A percentile compares a stretch with the other conserved stretches of the same genome.
Conservation (phyloP, 345 rosid genomes). For the Heritiera littoralis region DNA sequence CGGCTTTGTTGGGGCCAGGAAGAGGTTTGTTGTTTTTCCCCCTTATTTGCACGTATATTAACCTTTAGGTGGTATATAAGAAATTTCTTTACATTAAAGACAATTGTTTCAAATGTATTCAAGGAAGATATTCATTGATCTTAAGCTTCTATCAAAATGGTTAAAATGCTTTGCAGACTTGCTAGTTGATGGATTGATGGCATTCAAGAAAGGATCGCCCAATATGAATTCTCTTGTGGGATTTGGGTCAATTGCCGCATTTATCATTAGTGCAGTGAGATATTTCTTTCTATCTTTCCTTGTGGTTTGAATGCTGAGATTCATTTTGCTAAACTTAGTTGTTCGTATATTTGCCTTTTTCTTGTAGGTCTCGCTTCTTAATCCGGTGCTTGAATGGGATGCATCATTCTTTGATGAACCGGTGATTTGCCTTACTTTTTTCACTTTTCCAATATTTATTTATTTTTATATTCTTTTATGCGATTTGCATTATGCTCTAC, state of each 20-base stretch:
- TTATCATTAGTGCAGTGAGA: conserved; percentile 81
- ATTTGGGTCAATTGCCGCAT: conserved; percentile 82
- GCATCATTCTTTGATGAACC: conserved; percentile 96
- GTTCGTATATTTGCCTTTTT: conserved; percentile 15
- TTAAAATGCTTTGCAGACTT: conserved; percentile 55
- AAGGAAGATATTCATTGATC: background rate
- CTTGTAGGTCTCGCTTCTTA: conserved; percentile 73
- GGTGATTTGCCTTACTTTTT: conserved; percentile 61
- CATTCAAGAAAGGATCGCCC: conserved; percentile 82
- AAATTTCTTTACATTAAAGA: background rate
- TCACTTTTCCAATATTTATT: conserved; percentile 24
- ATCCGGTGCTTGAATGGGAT: conserved; percentile 88
- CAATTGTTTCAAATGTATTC: background rate
- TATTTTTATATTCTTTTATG: conserved; percentile 15
- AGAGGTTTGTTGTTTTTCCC: conserved; percentile 57
- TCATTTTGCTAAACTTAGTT: background rate
- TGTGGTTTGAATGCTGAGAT: conserved; percentile 6
- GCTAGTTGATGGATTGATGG: conserved; percentile 78
- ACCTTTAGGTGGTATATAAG: background rate
- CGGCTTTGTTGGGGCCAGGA: conserved; percentile 91
- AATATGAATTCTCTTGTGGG: conserved; percentile 98
- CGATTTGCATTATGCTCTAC: too few relatives aligned
- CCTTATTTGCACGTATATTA: background rate
- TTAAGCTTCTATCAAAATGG: conserved; percentile 10
- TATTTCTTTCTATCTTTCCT: background rate